Conservation (phyloP, 306 rosid species). For the Rosa rugosa region DNA sequence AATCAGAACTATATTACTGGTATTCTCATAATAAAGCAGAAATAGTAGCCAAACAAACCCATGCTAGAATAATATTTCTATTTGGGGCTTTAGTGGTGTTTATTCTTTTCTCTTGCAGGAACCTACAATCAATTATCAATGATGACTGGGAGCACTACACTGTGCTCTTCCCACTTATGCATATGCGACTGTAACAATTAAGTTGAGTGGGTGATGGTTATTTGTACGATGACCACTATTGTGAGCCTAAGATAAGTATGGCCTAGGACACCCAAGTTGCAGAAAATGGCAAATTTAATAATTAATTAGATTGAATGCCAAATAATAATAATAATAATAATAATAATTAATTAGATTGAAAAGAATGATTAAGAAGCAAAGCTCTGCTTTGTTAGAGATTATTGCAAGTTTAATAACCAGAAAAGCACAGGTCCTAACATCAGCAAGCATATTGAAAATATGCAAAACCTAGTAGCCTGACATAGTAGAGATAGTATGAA, state of each 20-base stretch:
- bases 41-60: background rate
- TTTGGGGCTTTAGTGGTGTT: background rate
- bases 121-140: background rate
- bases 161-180: slow-evolving; percentile 1
- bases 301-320: background rate
- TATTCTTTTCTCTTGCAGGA: background rate
- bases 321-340: too few species aligned
- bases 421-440: background rate
- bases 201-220: background rate
- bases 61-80: background rate
- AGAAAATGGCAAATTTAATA: background rate
- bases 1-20: background rate
- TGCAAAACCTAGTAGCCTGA: background rate
- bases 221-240: background rate
- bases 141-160: background rate
- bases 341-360: background rate
- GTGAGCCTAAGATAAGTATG: background rate
- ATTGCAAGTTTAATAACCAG: background rate
- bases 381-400: background rate
- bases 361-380: background rate
- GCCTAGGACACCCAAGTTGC: slow-evolving; percentile 1
- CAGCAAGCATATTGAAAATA: background rate
- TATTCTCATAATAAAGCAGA: background rate
- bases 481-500: background rate
- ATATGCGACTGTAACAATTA: background rate